Conservation (phyloP, 805 yeast genomes). For the Saccharomyces jurei region DNA sequence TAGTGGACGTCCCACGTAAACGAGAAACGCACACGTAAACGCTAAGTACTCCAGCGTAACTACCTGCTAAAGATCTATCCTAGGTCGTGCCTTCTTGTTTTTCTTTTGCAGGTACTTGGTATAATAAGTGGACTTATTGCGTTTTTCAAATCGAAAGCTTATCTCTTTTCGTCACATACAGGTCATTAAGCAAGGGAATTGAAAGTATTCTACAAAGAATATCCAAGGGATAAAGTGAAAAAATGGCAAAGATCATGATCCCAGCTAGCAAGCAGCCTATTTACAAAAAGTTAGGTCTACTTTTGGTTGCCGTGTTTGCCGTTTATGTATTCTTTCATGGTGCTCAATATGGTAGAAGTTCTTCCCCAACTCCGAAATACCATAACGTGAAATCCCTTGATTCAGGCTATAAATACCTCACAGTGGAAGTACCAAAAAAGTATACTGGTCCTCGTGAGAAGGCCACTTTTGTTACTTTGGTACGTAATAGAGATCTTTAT, state of each 20-base stretch:
- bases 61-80: not conserved
- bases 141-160: not conserved
- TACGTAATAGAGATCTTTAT: conserved; percentile 66
- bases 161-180: not conserved
- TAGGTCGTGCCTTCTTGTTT: not conserved
- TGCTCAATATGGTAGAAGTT: conserved; percentile 3
- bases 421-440: conserved; percentile 8
- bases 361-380: not conserved
- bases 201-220: not conserved
- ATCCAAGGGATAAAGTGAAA: not conserved
- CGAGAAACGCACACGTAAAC: not conserved
- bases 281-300: conserved; percentile 10
- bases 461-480: conserved; percentile 77
- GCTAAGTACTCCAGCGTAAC: not conserved
- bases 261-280: conserved; percentile 10
- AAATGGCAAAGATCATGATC: conserved; percentile 11
- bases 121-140: not conserved
- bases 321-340: conserved; percentile 12
- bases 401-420: conserved; percentile 10
- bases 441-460: conserved; percentile 34
- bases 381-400: no score
- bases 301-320: conserved; percentile 12
- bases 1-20: not conserved
- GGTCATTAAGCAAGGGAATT: not conserved
- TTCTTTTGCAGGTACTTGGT: not conserved